Evolutionary conservation across 768 basidiomycete genomes (phyloP), one percentile per base, ranked within the genome.

Genomic region (Phanerochaete sordida): DNA sequence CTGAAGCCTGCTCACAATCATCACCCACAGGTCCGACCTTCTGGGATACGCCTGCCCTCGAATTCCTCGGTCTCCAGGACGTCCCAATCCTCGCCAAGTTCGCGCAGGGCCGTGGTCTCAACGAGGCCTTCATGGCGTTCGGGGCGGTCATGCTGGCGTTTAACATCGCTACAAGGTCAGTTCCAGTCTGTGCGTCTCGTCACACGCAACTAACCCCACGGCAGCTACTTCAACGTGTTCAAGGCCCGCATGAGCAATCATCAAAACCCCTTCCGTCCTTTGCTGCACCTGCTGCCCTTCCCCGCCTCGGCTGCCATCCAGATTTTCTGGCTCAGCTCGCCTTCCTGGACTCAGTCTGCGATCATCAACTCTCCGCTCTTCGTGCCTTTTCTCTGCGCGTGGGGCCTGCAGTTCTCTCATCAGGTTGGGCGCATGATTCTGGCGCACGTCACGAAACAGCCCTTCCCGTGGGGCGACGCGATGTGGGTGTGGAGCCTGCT

Each of bases 351-450:
- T 57, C 75, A 84, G 58, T 86, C 87, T 2, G 77, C 76, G n/a
- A 84, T 96, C 71, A 77, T 97, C 43, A 78, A 88, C 65, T 90
- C 90, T 1, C 77, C 86, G 1, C 80, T 87, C 26, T 87, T 98
- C 69, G 75, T 98, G 12, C 93, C 95, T 2, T 97, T 95, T 78
- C 73, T 95, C 19, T 88, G 86, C 66, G 87, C 91, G 21, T 98
- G 95, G 95, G 96, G 95, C n/a, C 72, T 91, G 55, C 90, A 91
- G 72, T 92, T 93, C 64, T 88, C 90, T 28, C 91, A 92, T 64
- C 88, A 95, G 70, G 95, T 97, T 37, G 93, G 93, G 12, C 78
- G 88, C 64, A 90, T 98, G 80, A 98, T 98, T 67, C 76, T 97
- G 48, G 91, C 95, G 0, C 97, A 98, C 72, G 86, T 97, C 28